Percentiles rank a stretch among this genome's conserved stretches.
phyloP scores from a whole-genome alignment of 495 filamentous ascomycete genomes.

The Hapsidospora chrysogenum region DNA sequence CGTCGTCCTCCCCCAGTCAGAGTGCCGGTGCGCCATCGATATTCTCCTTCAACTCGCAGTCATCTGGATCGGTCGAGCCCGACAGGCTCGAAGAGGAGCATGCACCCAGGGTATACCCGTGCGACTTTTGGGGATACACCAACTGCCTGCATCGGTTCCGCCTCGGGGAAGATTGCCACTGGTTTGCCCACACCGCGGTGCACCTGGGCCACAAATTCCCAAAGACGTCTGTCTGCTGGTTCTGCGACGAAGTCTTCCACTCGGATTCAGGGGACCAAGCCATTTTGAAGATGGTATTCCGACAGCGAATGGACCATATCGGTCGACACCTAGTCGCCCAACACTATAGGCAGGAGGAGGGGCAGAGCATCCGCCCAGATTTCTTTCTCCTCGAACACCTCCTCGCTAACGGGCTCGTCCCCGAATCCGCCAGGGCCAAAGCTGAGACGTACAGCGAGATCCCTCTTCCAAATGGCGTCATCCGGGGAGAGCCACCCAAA shows the following conservation, averaged over 20 bases:
- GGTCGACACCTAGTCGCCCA: not conserved
- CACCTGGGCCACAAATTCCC: conserved; percentile 18
- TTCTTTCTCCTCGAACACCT: conserved; percentile 19
- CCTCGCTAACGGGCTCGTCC: conserved; percentile 1
- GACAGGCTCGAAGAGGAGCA: no score
- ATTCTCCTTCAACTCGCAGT: no score
- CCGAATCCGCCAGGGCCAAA: no score
- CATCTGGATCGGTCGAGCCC: no score
- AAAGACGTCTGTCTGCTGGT: conserved; percentile 23
- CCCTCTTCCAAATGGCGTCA: no score
- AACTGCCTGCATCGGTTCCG: conserved; percentile 15
- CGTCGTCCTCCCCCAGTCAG: no score
- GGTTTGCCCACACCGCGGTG: conserved; percentile 24
- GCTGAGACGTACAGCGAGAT: no score
- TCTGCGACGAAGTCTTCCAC: conserved; percentile 23
- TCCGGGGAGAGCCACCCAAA: no score
- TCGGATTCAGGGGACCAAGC: not conserved
- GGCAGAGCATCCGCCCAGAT: conserved; percentile 19
- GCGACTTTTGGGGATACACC: conserved; percentile 18
- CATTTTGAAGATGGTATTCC: conserved; percentile 12
- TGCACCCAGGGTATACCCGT: conserved; percentile 16
- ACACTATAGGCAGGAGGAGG: conserved; percentile 14
- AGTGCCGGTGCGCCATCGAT: no score
- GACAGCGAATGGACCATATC: conserved; percentile 27
- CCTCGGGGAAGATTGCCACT: conserved; percentile 15